phyloP scores from a whole-genome alignment of 2,329 filamentous ascomycete genomes.

The Sporothrix curviconia region DNA sequence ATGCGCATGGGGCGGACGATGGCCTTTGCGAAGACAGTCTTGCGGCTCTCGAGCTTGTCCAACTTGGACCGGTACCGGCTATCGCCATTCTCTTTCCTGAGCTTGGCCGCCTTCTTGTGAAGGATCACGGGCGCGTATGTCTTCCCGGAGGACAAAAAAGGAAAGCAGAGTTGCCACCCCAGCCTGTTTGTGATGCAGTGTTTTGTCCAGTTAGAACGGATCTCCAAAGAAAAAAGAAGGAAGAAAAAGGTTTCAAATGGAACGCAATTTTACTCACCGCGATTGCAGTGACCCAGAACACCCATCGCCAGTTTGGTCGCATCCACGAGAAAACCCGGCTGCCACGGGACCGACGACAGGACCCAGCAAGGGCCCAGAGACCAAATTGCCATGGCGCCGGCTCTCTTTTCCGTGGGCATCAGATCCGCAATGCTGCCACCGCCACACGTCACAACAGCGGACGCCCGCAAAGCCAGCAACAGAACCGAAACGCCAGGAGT shows the following conservation, averaged over 20 bases:
- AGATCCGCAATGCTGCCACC: constrained; percentile 61
- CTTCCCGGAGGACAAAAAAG: constrained; percentile 36
- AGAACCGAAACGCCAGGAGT: constrained; percentile 52
- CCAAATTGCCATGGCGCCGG: constrained; percentile 47
- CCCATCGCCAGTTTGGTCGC: constrained; percentile 41
- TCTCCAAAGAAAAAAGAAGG: background rate
- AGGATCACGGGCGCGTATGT: constrained; percentile 43
- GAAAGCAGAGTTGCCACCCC: constrained; percentile 30
- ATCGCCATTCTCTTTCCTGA: constrained; percentile 47
- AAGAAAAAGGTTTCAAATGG: background rate
- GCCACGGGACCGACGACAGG: constrained; percentile 40
- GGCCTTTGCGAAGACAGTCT: constrained; percentile 34
- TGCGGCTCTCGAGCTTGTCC: constrained; percentile 30
- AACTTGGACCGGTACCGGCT: constrained; percentile 48
- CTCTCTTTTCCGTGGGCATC: constrained; percentile 49
- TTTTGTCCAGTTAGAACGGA: background rate
- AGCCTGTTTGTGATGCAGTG: constrained; percentile 7
- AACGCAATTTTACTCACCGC: constrained; percentile 18
- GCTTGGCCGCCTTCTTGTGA: constrained; percentile 31
- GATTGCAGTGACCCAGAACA: constrained; percentile 41
- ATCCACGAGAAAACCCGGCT: constrained; percentile 36
- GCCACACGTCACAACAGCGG: constrained; percentile 55
- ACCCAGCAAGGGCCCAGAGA: constrained; percentile 37
- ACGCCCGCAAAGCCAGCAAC: constrained; percentile 57
- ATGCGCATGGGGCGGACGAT: constrained; percentile 42